phyloP scores from a whole-genome alignment of 768 basidiomycete species.

The Amanita subjunquillea region DNA sequence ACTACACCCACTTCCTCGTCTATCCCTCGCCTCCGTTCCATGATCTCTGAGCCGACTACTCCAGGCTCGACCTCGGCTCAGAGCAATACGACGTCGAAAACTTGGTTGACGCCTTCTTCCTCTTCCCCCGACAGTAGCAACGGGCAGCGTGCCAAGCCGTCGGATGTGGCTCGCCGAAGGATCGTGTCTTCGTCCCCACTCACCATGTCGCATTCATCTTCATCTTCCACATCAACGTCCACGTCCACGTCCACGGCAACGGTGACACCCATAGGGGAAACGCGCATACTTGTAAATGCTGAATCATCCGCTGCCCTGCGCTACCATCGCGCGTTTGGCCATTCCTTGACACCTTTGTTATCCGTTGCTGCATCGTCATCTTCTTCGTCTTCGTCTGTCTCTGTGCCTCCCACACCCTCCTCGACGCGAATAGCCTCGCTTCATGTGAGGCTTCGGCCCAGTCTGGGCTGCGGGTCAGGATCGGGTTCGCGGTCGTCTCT shows the following conservation, averaged over 20 bases:
- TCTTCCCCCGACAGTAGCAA: too few relatives aligned
- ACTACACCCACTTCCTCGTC: conserved; percentile 8
- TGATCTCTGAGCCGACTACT: neutral
- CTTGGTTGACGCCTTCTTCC: neutral
- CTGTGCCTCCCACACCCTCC: conserved; percentile 1
- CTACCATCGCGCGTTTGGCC: neutral
- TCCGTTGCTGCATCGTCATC: neutral
- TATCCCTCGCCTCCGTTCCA: conserved; percentile 10
- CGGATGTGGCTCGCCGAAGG: neutral
- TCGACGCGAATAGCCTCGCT: neutral
- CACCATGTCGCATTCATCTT: neutral
- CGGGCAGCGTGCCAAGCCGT: neutral
- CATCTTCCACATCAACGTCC: neutral
- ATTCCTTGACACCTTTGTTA: neutral
- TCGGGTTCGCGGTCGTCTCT: neutral
- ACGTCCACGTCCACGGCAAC: neutral
- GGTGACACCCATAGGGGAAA: neutral
- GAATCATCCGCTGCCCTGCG: neutral
- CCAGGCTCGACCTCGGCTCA: neutral
- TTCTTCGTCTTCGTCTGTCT: too few relatives aligned
- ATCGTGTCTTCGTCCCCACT: neutral
- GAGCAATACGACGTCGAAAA: neutral
- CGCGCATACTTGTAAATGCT: neutral
- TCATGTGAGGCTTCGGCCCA: neutral
- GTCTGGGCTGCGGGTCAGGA: neutral